Base-by-base conservation (phyloP, 257 asterid species). In the Parsonsia alboflavescens region DNA sequence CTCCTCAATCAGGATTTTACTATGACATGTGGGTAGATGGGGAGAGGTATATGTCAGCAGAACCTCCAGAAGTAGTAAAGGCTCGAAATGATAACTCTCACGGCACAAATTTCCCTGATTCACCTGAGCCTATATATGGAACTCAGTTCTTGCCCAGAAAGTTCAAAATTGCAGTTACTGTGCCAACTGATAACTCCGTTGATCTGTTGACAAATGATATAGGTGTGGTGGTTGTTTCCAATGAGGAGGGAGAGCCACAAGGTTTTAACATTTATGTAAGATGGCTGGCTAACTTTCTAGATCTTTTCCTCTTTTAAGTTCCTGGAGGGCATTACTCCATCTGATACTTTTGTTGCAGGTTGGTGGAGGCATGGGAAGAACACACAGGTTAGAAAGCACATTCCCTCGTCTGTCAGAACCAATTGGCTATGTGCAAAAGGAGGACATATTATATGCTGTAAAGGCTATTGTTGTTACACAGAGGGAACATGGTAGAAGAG, bases 301-400 rank as follows among this genome's bases (percentile, higher is more conserved):
- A 15, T 68, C 46, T 76, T 62, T 80, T 26, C 71, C 28, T 46
- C 58, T 26, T 73, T 73, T 75, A 45, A 22, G 46, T 73, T 50
- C 65, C 73, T 62, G 53, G 44, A 52, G 50, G 61, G 69, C 1
- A 10, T 56, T 56, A 46, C 22, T 11, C 63, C 50, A 67, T 61
- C 61, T 63, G 71, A 19, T 19, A 66, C 78, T 50, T 61, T 68
- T 57, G 15, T 68, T 87, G 81, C 88, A 94, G 99, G 99, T 94
- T 81, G 99, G 99, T 85, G 99, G 99, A 84, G 99, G 99, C 58
- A 92, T 94, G 97, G 99, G 99, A 57, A 88, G 99, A 81, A 94
- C 99, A 66, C 97, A 92, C 83, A 88, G 98, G 83, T 2, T 84
- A 79, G 97, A 94, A 76, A 77, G 88, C 64, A 94, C 99, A 41